Base-by-base conservation (phyloP, 164 flowering plant genomes). In the Magnolia sinica region DNA sequence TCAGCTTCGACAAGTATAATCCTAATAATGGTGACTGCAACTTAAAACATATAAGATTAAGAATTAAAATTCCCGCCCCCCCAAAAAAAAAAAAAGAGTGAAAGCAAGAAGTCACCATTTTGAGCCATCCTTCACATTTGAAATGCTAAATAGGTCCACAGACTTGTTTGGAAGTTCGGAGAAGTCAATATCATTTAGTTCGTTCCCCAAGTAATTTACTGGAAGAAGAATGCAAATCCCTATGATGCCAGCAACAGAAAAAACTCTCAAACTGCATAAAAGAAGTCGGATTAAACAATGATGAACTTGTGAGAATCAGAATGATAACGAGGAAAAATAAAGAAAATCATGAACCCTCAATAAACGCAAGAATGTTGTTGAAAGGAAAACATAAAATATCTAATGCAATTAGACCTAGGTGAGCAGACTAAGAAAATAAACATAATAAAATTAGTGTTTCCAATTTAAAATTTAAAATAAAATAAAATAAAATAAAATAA, bases 141-240 rank as follows among this genome's bases (percentile, higher is more conserved):
- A 91, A 80, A 95, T 90, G 84, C 87, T 89, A 80, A 95, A 95
- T 45, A 85, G 71, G 73, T 95, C 99, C 88, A 95, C 63, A 5
- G 99, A 92, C 77, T 86, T 87, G 64, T 82, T 89, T 67, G 91
- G 83, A 23, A 92, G 77, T 83, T 91, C 91, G 10, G 79, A 77
- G 19, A 88, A 84, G 79, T 95, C 94, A 72, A 88, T 63, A 31
- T 79, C 78, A 6, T 72, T 68, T 68, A 91, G 84, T 82, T 90
- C 88, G 80, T 76, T 80, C 68, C 99, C 99, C 49, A 75, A 10
- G 79, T 83, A 89, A 79, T 96, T 96, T 68, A 96, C 81, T 22
- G 97, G 99, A 76, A 96, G 95, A 75, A 96, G 92, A 76, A 92
- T 79, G 82, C 85, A 87, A 68, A 93, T 78, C 76, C 99, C 99